Conservation (phyloP, 441 rosid genomes). For the California macrophylla region DNA sequence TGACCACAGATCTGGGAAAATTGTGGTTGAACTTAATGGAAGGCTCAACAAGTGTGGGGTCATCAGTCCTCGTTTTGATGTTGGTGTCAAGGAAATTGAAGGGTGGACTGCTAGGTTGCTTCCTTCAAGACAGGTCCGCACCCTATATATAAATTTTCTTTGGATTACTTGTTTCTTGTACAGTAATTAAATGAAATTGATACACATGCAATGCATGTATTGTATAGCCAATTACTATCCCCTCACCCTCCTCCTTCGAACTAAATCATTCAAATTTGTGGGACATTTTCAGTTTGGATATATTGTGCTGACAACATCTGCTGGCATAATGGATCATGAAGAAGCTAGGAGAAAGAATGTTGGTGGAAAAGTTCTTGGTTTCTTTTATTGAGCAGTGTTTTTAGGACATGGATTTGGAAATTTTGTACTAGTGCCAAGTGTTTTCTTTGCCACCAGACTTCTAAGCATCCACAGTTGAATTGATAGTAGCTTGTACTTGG, state of each 20-base stretch:
- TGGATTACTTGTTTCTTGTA: not conserved
- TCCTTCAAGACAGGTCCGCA: constrained; percentile 49
- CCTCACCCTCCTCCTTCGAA: too few relatives aligned
- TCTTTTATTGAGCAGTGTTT: not conserved
- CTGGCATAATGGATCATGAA: not conserved
- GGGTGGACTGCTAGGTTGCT: constrained; percentile 58
- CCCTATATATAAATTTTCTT: not conserved
- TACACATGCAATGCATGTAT: too few relatives aligned
- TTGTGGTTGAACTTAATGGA: constrained; percentile 54
- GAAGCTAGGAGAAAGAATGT: not conserved
- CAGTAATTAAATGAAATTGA: not conserved
- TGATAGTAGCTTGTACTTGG: not conserved
- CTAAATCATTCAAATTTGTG: not conserved
- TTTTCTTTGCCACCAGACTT: not conserved
- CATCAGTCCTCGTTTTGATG: constrained; percentile 56
- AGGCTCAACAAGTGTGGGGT: constrained; percentile 55
- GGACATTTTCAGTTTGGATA: not conserved
- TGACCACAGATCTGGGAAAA: constrained; percentile 55
- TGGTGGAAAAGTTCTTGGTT: not conserved
- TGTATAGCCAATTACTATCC: too few relatives aligned
- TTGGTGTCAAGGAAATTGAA: constrained; percentile 56
- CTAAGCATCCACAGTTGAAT: not conserved
- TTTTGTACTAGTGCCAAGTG: too few relatives aligned
- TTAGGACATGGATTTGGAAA: not conserved
- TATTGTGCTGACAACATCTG: not conserved